Base-by-base conservation (phyloP, 805 yeast genomes). In the Pichia cephalocereana region DNA sequence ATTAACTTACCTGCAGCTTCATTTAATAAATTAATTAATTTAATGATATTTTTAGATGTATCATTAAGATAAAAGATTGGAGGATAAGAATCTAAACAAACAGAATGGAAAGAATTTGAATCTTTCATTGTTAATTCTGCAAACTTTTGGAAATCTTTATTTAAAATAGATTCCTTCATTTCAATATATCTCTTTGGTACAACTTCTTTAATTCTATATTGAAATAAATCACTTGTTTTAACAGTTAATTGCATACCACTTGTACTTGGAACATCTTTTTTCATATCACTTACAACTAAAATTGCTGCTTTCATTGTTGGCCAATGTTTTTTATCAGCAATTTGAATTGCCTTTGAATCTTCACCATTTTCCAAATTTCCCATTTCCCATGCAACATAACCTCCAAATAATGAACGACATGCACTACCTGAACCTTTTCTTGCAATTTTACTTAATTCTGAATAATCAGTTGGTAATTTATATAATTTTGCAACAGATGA, bases 301-400 rank as follows among this genome's bases (percentile, higher is more conserved):
- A 93, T 85, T 31, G 88, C 86, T 18, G 98, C 98, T 58, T 84
- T 83, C 83, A 93, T 86, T 39, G 78, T 74, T 40, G 97, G 89
- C 99, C 99, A 93, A 66, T 87, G 95, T 36, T 70, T 72, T 57
- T 74, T 62, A 9, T 95, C 84, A 4, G 96, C 96, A 38, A 93
- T 79, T 69, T 90, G 88, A 30, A 89, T 95, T 4, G 99, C 99
- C 58, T 80, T 83, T 14, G 97, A 90, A 69, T 93, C 99, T 41
- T 78, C 73, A n/a, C 99, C 99, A 61, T 89, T 83, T 0, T 54
- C 68, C 50, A 61, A 54, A 4, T 57, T 55, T 49, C 99, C 99
- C 97, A 90, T 89, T 66, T 93, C 96, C 99, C 99, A 93, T 4
- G 98, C 98, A 12, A 93, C 99, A 62, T 81, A 93, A 8, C 99